Base-by-base conservation (phyloP, 768 basidiomycete species). In the Mycena crocata region DNA sequence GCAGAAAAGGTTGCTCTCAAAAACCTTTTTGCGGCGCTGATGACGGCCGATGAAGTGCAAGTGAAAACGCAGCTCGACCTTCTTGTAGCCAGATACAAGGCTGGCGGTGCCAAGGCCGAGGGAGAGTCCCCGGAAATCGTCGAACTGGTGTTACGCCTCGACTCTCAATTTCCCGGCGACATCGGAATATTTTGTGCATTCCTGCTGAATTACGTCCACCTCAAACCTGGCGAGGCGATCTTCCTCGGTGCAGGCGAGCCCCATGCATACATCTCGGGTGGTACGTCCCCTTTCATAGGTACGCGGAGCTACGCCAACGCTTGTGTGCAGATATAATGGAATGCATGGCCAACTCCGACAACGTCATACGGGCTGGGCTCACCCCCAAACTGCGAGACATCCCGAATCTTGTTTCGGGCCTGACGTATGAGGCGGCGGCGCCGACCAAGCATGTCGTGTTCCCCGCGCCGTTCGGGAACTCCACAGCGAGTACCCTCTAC, bases 311-410 rank as follows among this genome's bases (percentile, higher is more conserved):
- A 32, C 28, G 37, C 19, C 21, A 56, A 42, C 42, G 51, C 44
- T 61, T 14, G 32, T 4, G 32, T 42, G 6, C 73, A 97, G 97
- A 99, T 75, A 96, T 96, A 78, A 95, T 99, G 75, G 98, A 99
- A 76, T 97, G 95, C 82, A 99, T 99, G 96, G 97, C 97, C 28
- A 96, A 96, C 67, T 96, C 95, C 0, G 98, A 99, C 82, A 99
- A 99, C 77, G 98, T 99, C 78, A 96, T 99, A 69, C 94, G 98
- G 34, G 98, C 98, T 9, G 98, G 98, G 17, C 89, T 99, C 42
- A 99, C 98, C 0, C 97, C 98, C 2, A 99, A 99, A 80, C 86
- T 94, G 34, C 91, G 98, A 57, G 98, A 99, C 77, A 90, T 99
- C 37, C 89, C 90, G 13, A 98, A 97, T 69, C 89, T 99, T 45